Percentiles rank a stretch among this genome's conserved stretches.
Evolutionary conservation across 768 basidiomycete genomes (phyloP).

Genomic region (Rhodotorula sphaerocarpa): DNA sequence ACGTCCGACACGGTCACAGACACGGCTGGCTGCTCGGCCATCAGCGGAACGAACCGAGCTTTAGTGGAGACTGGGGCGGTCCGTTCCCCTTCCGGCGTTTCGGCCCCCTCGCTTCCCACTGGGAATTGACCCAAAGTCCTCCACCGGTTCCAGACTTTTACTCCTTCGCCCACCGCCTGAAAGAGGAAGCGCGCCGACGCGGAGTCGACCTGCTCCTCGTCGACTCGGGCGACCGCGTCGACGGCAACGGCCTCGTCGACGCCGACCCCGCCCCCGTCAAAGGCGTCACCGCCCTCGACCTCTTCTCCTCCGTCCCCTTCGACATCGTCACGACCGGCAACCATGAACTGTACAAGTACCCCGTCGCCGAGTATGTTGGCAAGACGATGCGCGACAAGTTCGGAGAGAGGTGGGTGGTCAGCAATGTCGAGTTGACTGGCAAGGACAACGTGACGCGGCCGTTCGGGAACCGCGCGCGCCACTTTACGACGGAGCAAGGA

Average conservation of each 20-base stretch:
- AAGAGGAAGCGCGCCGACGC: slow-evolving; percentile 57
- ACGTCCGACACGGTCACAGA: no score
- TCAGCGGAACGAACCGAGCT: slow-evolving; percentile 69
- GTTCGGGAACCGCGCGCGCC: slow-evolving; percentile 44
- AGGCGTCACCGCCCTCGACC: slow-evolving; percentile 57
- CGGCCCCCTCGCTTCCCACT: no score
- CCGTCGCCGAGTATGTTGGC: slow-evolving; percentile 46
- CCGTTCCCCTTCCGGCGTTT: no score
- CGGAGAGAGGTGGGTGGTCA: slow-evolving; percentile 67
- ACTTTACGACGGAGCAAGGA: slow-evolving; percentile 48
- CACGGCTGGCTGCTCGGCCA: slow-evolving; percentile 70
- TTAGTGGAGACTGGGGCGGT: slow-evolving; percentile 48
- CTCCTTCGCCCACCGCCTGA: slow-evolving; percentile 79
- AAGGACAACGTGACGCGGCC: slow-evolving; percentile 34
- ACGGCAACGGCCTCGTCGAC: slow-evolving; percentile 69
- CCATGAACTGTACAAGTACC: slow-evolving; percentile 32
- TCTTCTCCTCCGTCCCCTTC: slow-evolving; percentile 65
- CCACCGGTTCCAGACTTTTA: slow-evolving; percentile 59
- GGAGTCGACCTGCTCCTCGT: slow-evolving; percentile 76
- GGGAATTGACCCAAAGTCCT: background rate
- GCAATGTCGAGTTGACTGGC: slow-evolving; percentile 64
- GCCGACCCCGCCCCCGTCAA: slow-evolving; percentile 52
- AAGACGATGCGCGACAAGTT: slow-evolving; percentile 60
- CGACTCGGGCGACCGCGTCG: slow-evolving; percentile 48
- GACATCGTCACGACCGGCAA: slow-evolving; percentile 62